phyloP scores from a whole-genome alignment of 2,329 filamentous ascomycete genomes.

The Ophidiomyces ophidiicola region DNA sequence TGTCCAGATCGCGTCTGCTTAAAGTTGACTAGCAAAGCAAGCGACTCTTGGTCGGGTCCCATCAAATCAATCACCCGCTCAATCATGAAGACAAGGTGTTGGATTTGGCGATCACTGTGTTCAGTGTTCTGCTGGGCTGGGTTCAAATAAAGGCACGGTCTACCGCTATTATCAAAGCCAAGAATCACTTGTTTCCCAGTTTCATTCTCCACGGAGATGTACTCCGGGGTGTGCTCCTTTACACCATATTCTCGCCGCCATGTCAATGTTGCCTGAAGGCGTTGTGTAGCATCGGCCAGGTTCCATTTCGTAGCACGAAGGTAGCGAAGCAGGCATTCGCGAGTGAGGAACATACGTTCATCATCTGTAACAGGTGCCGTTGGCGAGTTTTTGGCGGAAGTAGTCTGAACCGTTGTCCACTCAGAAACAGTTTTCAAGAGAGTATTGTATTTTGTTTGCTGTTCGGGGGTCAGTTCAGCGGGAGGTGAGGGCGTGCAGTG shows the following conservation, averaged over 20 bases:
- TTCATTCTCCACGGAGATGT: constrained; percentile 87
- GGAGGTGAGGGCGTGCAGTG: constrained; percentile 46
- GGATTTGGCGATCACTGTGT: constrained; percentile 68
- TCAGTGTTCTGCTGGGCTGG: constrained; percentile 90
- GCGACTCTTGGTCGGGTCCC: constrained; percentile 71
- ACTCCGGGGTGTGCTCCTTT: constrained; percentile 59
- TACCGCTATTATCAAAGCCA: constrained; percentile 71
- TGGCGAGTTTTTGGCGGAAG: constrained; percentile 45
- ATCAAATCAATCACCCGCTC: constrained; percentile 81
- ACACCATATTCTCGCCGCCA: constrained; percentile 90
- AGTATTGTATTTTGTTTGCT: constrained; percentile 67
- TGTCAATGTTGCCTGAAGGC: constrained; percentile 65
- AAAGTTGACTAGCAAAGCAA: constrained; percentile 86
- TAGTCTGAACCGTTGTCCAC: constrained; percentile 59
- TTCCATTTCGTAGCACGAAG: constrained; percentile 90
- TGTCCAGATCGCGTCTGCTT: constrained; percentile 62
- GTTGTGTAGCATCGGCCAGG: constrained; percentile 59
- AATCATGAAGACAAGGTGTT: constrained; percentile 93
- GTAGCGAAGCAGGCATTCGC: constrained; percentile 84
- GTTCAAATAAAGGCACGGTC: constrained; percentile 85
- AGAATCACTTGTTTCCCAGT: constrained; percentile 89
- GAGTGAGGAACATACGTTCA: constrained; percentile 82
- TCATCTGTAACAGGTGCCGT: constrained; percentile 57
- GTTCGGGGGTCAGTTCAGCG: constrained; percentile 57
- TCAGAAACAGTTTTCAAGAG: constrained; percentile 57